Conservation (phyloP, 768 basidiomycete species). For the Naganishia onofrii region DNA sequence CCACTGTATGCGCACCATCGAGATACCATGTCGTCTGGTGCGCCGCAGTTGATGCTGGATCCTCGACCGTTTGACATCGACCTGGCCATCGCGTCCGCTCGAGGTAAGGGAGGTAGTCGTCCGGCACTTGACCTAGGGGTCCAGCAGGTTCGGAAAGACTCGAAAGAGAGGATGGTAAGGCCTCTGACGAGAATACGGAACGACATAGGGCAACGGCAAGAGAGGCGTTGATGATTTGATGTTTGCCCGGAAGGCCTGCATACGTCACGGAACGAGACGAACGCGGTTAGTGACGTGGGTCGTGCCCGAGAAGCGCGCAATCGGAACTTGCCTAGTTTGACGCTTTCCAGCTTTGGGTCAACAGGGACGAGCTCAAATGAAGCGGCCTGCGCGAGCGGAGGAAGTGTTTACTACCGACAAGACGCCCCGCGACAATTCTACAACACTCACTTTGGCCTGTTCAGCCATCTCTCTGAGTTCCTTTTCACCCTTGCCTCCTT, state of each 20-base stretch:
- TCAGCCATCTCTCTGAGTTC: constrained; percentile 66
- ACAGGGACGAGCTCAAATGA: constrained; percentile 65
- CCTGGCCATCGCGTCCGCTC: constrained; percentile 82
- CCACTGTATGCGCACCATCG: constrained; percentile 92
- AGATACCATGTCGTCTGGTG: constrained; percentile 73
- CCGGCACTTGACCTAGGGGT: constrained; percentile 55
- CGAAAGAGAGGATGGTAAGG: constrained; percentile 40
- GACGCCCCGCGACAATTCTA: background rate
- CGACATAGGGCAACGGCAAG: constrained; percentile 74
- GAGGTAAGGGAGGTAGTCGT: constrained; percentile 63
- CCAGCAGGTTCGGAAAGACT: constrained; percentile 30
- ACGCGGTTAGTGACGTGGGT: background rate
- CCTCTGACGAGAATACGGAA: constrained; percentile 59
- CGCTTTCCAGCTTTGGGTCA: constrained; percentile 57
- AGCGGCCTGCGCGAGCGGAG: constrained; percentile 58
- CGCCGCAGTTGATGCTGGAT: constrained; percentile 54
- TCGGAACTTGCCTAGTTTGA: constrained; percentile 62
- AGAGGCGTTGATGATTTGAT: constrained; percentile 83
- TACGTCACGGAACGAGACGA: constrained; percentile 29
- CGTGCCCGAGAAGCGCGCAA: constrained; percentile 22
- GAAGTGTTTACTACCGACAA: background rate
- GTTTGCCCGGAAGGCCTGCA: constrained; percentile 75
- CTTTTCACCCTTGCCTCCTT: constrained; percentile 62
- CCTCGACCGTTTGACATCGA: constrained; percentile 78
- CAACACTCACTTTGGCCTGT: constrained; percentile 61